A percentile compares a stretch with the other conserved stretches of the same genome.
Evolutionary conservation across 345 rosid genomes (phyloP).

Genomic region (Anastatica hierochuntica): DNA sequence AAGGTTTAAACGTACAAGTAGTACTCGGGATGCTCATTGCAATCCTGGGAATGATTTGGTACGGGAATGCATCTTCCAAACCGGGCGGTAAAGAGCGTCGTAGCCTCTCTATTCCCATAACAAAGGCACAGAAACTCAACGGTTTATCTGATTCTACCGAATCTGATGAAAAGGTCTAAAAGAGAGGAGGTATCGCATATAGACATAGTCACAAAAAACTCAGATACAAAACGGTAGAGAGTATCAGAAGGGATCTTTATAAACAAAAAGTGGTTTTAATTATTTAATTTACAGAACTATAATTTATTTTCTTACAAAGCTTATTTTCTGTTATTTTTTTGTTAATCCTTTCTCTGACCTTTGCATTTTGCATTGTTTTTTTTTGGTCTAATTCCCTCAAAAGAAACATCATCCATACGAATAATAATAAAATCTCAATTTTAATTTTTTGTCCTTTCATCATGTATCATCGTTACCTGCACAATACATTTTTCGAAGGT

Average conservation of each 20-base stretch:
- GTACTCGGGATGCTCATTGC: constrained; percentile 85
- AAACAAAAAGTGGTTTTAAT: constrained; percentile 6
- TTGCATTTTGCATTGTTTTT: too few species aligned
- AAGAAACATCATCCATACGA: constrained; percentile 14
- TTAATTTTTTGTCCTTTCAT: too few species aligned
- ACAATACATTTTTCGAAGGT: too few species aligned
- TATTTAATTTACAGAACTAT: constrained; percentile 16
- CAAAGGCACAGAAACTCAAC: constrained; percentile 43
- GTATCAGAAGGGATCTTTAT: constrained; percentile 12
- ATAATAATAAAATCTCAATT: constrained; percentile 13
- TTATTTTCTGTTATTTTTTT: not conserved
- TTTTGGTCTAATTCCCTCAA: constrained; percentile 1
- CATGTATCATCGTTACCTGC: too few species aligned
- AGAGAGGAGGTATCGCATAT: constrained; percentile 1
- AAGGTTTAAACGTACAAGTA: constrained; percentile 83
- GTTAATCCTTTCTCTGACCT: constrained; percentile 11
- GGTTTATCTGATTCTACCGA: constrained; percentile 40
- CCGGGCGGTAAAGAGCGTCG: constrained; percentile 94
- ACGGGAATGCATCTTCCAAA: constrained; percentile 86
- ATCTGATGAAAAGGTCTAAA: constrained; percentile 58
- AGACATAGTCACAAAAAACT: constrained; percentile 10
- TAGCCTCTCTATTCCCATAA: constrained; percentile 38
- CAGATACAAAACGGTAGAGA: constrained; percentile 26
- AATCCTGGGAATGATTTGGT: constrained; percentile 87
- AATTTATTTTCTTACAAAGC: constrained; percentile 7